Conservation (phyloP, 306 rosid genomes). For the Lathyrus tuberosus region DNA sequence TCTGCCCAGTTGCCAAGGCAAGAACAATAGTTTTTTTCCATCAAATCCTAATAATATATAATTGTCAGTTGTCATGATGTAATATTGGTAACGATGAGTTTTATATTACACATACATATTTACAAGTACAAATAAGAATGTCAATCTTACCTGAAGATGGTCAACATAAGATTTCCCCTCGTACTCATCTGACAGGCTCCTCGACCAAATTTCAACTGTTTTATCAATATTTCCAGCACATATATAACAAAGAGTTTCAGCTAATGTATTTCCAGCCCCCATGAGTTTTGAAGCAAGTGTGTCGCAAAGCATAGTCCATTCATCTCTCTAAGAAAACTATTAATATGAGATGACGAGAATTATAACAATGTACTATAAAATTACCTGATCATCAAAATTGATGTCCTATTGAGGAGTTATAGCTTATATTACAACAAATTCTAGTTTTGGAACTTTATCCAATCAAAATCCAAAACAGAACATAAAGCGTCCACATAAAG, state of each 20-base stretch:
- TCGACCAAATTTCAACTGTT: conserved; percentile 98
- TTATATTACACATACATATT: background rate
- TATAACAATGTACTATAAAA: conserved; percentile 31
- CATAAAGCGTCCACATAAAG: no score
- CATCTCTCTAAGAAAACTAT: conserved; percentile 96
- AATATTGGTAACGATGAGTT: conserved; percentile 19
- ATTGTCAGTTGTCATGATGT: conserved; percentile 41
- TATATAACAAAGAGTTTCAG: conserved; percentile 94
- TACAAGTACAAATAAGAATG: conserved; percentile 22
- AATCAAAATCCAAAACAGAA: conserved; percentile 20
- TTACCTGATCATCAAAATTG: conserved; percentile 16
- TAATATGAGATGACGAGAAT: conserved; percentile 37
- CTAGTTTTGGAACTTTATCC: conserved; percentile 22
- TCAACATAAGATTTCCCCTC: conserved; percentile 88
- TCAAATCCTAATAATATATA: conserved; percentile 69
- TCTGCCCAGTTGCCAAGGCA: conserved; percentile 96
- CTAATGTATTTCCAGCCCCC: conserved; percentile 84
- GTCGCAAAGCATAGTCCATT: conserved; percentile 92
- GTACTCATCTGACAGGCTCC: conserved; percentile 65
- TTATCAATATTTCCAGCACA: conserved; percentile 98
- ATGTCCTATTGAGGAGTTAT: conserved; percentile 14
- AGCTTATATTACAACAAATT: conserved; percentile 10
- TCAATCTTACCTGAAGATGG: conserved; percentile 81
- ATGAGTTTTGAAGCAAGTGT: conserved; percentile 90
- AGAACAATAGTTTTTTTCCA: conserved; percentile 98